phyloP scores from a whole-genome alignment of 257 asterid species.

The Plantago elongata region DNA sequence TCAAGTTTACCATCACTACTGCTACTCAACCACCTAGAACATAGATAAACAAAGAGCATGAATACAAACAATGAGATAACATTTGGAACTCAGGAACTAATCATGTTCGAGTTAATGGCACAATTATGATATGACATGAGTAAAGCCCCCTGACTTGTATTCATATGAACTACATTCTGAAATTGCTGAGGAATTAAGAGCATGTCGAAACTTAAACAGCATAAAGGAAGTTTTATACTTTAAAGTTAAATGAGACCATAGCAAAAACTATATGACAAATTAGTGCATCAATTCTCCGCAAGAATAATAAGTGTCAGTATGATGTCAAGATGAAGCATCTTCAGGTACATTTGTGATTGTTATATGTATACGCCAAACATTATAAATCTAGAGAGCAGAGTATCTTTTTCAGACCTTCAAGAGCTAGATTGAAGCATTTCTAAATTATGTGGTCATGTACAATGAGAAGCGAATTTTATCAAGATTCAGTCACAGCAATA shows the following conservation, averaged over 20 bases:
- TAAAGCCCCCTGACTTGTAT: not conserved
- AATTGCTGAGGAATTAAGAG: slow-evolving; percentile 9
- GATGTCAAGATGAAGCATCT: too few species aligned
- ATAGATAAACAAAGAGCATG: not conserved
- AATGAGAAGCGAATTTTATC: not conserved
- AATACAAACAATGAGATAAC: not conserved
- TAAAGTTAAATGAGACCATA: too few species aligned
- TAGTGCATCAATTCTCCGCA: too few species aligned
- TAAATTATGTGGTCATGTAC: too few species aligned
- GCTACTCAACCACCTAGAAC: slow-evolving; percentile 72
- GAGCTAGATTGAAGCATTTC: too few species aligned
- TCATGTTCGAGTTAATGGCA: not conserved
- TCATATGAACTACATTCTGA: slow-evolving; percentile 1
- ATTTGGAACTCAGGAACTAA: slow-evolving; percentile 6
- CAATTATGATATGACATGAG: not conserved
- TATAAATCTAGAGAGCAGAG: too few species aligned
- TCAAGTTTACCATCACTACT: slow-evolving; percentile 56
- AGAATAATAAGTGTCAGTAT: too few species aligned
- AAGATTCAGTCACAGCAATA: not conserved
- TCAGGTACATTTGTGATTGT: too few species aligned
- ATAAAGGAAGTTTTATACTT: too few species aligned
- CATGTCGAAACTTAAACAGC: not conserved
- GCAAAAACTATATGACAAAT: too few species aligned
- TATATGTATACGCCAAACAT: too few species aligned
- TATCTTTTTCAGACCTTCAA: too few species aligned